Evolutionary conservation across 2,329 filamentous ascomycete species (phyloP), one percentile per base, ranked within the genome.

Genomic region (Ophiosphaerella narmari): DNA sequence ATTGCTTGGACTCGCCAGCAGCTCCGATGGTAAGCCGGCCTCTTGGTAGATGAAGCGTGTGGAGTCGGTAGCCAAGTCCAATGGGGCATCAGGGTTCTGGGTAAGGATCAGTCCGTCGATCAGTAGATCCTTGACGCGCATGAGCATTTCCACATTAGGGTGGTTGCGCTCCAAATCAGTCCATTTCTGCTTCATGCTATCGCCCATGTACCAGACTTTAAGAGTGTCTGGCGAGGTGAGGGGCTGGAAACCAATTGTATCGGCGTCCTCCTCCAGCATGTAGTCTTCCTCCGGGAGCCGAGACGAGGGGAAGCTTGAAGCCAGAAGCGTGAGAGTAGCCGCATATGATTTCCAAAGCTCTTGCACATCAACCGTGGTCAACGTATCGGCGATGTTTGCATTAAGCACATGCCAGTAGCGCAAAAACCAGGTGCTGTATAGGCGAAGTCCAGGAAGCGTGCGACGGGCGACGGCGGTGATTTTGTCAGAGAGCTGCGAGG

Each of bases 371-470:
- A 82, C 76, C 21, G 78, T 77, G n/a, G 86, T 75, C 24, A 78
- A 67, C 4, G 79, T 79, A 53, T 84, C 82, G 46, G 78, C 78
- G 16, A 77, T 68, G 43, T 83, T 77, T n/a, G 80, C 78, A 46
- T 79, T 74, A 16, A 88, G 72, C 5, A 83, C 75, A 13, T 76
- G 65, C 65, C 79, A 80, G 52, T 81, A 84, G 8, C 79, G 78
- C 13, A 83, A 72, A 44, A 89, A 76, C 87, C 87, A 90, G 12
- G 81, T 82, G 66, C 84, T 88, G 68, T 89, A 89, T 38, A 88
- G 76, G 12, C 86, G 83, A 39, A 90, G 74, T 29, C 79, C 80
- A 4, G 87, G 86, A 18, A 89, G 74, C 39, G 88, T 76, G 50
- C 84, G 80, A 31, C 82, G 80, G n/a, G 81, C 79, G 45, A 85